These are phyloP conservation scores for Scheffersomyces stambukii DNA, from an alignment of 1,139 yeast species.

Conservation along the genomic window DNA sequence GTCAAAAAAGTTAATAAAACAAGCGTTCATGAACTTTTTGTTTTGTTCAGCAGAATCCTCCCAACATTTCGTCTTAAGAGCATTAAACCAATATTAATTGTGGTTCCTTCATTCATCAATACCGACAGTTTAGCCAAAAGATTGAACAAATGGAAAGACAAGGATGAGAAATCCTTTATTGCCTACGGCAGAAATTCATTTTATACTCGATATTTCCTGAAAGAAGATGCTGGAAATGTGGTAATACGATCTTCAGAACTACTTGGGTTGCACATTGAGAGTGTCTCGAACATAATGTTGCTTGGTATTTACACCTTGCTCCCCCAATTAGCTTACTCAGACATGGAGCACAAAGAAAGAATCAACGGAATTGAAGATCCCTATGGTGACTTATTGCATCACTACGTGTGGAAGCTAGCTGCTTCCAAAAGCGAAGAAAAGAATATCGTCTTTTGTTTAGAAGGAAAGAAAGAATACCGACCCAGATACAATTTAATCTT, in stretches of 20 bases:
- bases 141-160: not conserved
- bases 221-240: slow-evolving; percentile 2
- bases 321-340: slow-evolving; percentile 19
- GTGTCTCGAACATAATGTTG: slow-evolving; percentile 13
- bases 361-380: slow-evolving; percentile 21
- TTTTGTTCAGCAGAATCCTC: not conserved
- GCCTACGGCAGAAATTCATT: too few relatives aligned
- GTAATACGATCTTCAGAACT: slow-evolving; percentile 14
- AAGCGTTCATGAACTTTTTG: slow-evolving; percentile 1
- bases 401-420: slow-evolving; percentile 3
- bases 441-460: slow-evolving; percentile 13
- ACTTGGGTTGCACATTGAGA: slow-evolving; percentile 13
- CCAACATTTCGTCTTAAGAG: slow-evolving; percentile 3
- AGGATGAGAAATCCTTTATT: too few relatives aligned
- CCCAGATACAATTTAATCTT: slow-evolving; percentile 14
- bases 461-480: slow-evolving; percentile 4
- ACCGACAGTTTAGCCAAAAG: not conserved
- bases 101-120: slow-evolving; percentile 8
- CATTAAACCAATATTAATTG: slow-evolving; percentile 9
- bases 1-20: slow-evolving; percentile 1
- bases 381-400: slow-evolving; percentile 15
- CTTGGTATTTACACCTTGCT: slow-evolving; percentile 21
- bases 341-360: not conserved
- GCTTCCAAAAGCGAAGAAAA: slow-evolving; percentile 7
- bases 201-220: too few relatives aligned